A percentile compares a stretch with the other conserved stretches of the same genome.
These are phyloP conservation scores for Rossbeevera mucosa DNA, from an alignment of 768 basidiomycete species.

Conservation along the genomic window DNA sequence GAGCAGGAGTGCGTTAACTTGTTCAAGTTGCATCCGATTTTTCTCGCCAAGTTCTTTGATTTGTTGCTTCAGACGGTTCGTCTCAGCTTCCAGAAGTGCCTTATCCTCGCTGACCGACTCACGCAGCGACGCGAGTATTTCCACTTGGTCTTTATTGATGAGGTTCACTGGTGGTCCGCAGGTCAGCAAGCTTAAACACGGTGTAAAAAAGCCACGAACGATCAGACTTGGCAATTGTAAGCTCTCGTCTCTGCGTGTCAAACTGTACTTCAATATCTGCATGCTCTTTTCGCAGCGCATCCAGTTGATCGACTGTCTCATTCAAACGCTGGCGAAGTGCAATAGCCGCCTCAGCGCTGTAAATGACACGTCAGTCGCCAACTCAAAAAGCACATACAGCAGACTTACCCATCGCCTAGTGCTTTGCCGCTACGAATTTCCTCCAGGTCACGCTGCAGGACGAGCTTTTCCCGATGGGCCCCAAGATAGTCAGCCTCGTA, in stretches of 20 bases:
- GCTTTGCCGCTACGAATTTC: slow-evolving; percentile 87
- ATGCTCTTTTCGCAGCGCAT: slow-evolving; percentile 61
- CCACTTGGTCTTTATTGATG: slow-evolving; percentile 90
- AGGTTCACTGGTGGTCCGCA: slow-evolving; percentile 59
- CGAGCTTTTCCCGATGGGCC: slow-evolving; percentile 77
- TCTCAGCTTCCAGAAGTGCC: slow-evolving; percentile 62
- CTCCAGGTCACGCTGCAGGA: slow-evolving; percentile 77
- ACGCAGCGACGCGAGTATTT: slow-evolving; percentile 79
- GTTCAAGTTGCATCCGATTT: slow-evolving; percentile 87
- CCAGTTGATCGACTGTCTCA: slow-evolving; percentile 81
- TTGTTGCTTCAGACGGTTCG: slow-evolving; percentile 58
- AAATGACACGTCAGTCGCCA: slow-evolving; percentile 4
- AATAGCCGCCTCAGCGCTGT: slow-evolving; percentile 79
- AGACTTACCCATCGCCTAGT: slow-evolving; percentile 69
- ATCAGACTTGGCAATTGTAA: slow-evolving; percentile 83
- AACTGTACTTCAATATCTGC: slow-evolving; percentile 67
- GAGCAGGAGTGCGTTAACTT: slow-evolving; percentile 75
- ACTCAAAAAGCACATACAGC: background rate
- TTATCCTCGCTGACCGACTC: slow-evolving; percentile 91
- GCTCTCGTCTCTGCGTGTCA: slow-evolving; percentile 57
- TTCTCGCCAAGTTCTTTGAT: slow-evolving; percentile 74
- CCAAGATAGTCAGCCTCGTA: slow-evolving; percentile 87
- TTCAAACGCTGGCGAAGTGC: slow-evolving; percentile 84
- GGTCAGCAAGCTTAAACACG: slow-evolving; percentile 1
- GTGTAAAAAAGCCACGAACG: slow-evolving; percentile 42